Conservation (phyloP, 2,329 filamentous ascomycete genomes). For the Penicillium corylophilum region DNA sequence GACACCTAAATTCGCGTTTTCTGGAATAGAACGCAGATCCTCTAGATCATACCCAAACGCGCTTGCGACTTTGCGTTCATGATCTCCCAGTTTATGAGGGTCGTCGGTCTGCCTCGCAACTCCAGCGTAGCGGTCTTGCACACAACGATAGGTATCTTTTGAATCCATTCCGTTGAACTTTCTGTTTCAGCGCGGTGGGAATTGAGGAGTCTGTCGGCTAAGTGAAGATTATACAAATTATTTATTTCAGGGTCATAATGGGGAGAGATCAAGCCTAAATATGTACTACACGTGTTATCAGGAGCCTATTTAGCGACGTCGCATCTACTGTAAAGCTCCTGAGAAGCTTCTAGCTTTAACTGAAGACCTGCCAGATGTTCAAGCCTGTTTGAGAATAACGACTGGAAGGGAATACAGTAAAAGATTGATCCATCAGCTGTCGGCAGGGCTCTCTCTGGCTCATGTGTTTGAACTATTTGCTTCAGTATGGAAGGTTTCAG, state of each 20-base stretch:
- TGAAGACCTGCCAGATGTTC: too few species aligned
- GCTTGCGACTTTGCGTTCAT: slow-evolving; percentile 39
- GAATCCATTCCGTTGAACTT: neutral
- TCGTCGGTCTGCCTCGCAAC: neutral
- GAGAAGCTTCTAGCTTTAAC: too few species aligned
- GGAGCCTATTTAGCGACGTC: neutral
- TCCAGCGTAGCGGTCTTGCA: slow-evolving; percentile 7
- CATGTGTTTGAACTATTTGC: too few species aligned
- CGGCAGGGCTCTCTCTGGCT: too few species aligned
- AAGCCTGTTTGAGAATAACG: too few species aligned
- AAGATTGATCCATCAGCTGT: too few species aligned
- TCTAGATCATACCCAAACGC: slow-evolving; percentile 55
- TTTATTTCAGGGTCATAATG: neutral
- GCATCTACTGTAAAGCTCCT: too few species aligned
- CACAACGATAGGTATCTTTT: slow-evolving; percentile 9
- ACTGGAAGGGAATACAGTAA: too few species aligned
- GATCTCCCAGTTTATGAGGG: neutral
- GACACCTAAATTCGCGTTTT: slow-evolving; percentile 53
- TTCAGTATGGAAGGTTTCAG: too few species aligned
- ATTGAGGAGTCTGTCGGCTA: neutral
- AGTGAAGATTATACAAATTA: neutral
- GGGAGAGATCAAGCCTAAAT: neutral
- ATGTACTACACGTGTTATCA: neutral
- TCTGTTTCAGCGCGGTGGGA: neutral
- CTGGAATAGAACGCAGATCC: slow-evolving; percentile 48